Evolutionary conservation across 2,329 filamentous ascomycete species (phyloP).

Genomic region (Xylariaceae sp.): DNA sequence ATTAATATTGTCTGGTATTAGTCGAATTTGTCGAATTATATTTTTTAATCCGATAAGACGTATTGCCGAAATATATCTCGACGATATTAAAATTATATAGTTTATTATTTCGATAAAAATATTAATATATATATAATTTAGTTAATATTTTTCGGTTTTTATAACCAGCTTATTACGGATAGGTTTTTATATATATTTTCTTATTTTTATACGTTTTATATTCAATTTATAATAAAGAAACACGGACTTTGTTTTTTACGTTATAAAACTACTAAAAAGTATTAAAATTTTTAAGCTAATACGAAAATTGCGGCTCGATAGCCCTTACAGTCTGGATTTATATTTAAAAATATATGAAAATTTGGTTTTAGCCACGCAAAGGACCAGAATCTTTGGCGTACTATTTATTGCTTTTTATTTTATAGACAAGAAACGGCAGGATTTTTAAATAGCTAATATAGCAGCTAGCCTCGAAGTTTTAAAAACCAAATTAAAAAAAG

Average conservation of each 20-base stretch:
- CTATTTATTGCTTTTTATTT: slow-evolving; percentile 2
- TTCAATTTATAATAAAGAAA: background rate
- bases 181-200: slow-evolving; percentile 1
- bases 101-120: background rate
- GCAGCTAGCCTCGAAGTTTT: background rate
- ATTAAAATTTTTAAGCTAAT: slow-evolving; percentile 1
- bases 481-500: background rate
- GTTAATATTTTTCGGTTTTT: slow-evolving; percentile 2
- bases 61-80: background rate
- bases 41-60: background rate
- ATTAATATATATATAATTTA: slow-evolving; percentile 1
- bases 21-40: background rate
- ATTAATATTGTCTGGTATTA: background rate
- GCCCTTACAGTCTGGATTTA: background rate
- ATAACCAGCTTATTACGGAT: background rate
- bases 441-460: background rate
- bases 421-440: background rate
- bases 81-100: background rate
- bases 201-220: slow-evolving; percentile 1
- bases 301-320: background rate
- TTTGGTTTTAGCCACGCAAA: background rate
- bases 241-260: slow-evolving; percentile 1
- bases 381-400: background rate
- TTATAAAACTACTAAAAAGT: background rate
- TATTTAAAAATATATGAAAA: slow-evolving; percentile 1